These are phyloP conservation scores for Sarocladium kiliense DNA, from an alignment of 2,329 filamentous ascomycete species.

Conservation along the genomic window DNA sequence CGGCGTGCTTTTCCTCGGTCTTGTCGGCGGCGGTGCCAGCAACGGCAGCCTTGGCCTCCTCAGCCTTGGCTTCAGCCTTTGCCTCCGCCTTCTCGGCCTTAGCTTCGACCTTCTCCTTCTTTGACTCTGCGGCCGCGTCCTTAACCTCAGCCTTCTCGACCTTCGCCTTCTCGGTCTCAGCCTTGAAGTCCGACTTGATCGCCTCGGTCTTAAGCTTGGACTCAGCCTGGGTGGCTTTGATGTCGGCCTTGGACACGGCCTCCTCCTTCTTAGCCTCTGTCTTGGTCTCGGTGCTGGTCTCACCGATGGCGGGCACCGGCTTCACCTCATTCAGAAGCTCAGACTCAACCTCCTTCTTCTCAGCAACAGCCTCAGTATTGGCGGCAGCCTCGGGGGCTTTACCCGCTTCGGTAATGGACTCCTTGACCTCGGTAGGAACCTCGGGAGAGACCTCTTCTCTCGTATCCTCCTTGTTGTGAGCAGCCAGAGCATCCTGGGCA, in stretches of 20 bases:
- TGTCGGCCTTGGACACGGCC: slow-evolving; percentile 14
- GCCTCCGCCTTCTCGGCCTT: slow-evolving; percentile 15
- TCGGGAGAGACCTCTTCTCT: slow-evolving; percentile 41
- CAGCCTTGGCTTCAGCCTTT: slow-evolving; percentile 10
- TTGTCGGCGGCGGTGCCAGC: slow-evolving; percentile 11
- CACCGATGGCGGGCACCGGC: slow-evolving; percentile 28
- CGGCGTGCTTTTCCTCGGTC: slow-evolving; percentile 11
- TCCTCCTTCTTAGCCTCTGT: slow-evolving; percentile 11
- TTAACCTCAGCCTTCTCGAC: slow-evolving; percentile 13
- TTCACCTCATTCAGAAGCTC: slow-evolving; percentile 66
- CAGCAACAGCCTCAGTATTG: slow-evolving; percentile 62
- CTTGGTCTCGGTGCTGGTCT: slow-evolving; percentile 19
- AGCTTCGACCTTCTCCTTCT: slow-evolving; percentile 12
- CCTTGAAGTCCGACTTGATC: slow-evolving; percentile 15
- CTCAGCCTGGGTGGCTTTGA: slow-evolving; percentile 17
- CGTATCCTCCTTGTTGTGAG: slow-evolving; percentile 35
- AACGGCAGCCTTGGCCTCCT: slow-evolving; percentile 12
- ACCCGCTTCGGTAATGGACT: slow-evolving; percentile 53
- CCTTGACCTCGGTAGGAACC: slow-evolving; percentile 51
- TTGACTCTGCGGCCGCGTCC: slow-evolving; percentile 11
- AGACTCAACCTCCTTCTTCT: slow-evolving; percentile 70
- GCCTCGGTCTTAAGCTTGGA: slow-evolving; percentile 13
- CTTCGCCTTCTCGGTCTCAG: slow-evolving; percentile 14
- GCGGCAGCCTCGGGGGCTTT: slow-evolving; percentile 65
- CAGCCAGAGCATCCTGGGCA: slow-evolving; percentile 42